Conservation (phyloP, 768 basidiomycete genomes). For the Boletus sp. region DNA sequence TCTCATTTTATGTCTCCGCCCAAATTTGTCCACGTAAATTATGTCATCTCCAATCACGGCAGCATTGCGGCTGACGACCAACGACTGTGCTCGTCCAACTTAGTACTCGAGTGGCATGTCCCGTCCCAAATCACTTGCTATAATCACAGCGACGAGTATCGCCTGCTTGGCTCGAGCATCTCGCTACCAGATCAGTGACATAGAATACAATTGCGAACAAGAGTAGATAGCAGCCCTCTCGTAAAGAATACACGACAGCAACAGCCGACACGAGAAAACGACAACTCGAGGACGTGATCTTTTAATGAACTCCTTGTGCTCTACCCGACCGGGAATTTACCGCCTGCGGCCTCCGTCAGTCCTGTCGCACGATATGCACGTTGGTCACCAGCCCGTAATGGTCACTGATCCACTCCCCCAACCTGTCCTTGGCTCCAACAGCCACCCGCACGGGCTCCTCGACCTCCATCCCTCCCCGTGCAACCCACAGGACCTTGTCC, state of each 20-base stretch:
- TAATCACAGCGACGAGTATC: slow-evolving; percentile 9
- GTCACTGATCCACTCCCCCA: slow-evolving; percentile 59
- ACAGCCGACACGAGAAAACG: not conserved
- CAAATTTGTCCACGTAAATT: slow-evolving; percentile 16
- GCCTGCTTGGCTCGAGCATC: not conserved
- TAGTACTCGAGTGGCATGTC: not conserved
- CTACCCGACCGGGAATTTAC: not conserved
- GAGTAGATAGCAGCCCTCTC: not conserved
- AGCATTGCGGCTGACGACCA: not conserved
- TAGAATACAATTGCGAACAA: not conserved
- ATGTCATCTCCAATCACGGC: slow-evolving; percentile 11
- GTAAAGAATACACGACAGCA: slow-evolving; percentile 8
- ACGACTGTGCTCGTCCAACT: too few relatives aligned
- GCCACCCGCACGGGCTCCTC: slow-evolving; percentile 57
- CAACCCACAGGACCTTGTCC: slow-evolving; percentile 65
- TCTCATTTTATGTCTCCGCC: slow-evolving; percentile 34
- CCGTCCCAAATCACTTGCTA: not conserved
- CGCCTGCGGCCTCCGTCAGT: slow-evolving; percentile 4
- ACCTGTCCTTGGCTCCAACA: slow-evolving; percentile 44
- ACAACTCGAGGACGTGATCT: not conserved
- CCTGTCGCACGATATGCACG: slow-evolving; percentile 28
- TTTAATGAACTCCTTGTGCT: slow-evolving; percentile 1
- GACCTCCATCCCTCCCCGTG: slow-evolving; percentile 48
- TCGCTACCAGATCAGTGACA: too few relatives aligned
- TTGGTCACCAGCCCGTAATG: slow-evolving; percentile 59